Percentiles rank a stretch among this genome's conserved stretches.
phyloP scores from a whole-genome alignment of 352 stramenopile species.

The Pythium oligandrum region DNA sequence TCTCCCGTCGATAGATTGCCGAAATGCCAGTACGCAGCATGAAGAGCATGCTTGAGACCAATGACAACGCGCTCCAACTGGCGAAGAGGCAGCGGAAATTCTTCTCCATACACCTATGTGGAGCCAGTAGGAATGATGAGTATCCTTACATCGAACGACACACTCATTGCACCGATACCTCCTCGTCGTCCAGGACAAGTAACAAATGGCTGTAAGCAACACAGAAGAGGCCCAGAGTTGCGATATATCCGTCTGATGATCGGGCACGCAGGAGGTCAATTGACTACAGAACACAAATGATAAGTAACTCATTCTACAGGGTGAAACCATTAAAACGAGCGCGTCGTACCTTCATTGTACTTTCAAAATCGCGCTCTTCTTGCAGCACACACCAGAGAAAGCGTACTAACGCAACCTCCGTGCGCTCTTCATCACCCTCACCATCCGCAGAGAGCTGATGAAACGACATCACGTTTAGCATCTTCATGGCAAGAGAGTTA shows the following conservation, averaged over 20 bases:
- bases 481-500: constrained; percentile 33
- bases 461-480: constrained; percentile 62
- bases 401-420: constrained; percentile 37
- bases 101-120: constrained; percentile 71
- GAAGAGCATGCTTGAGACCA: constrained; percentile 50
- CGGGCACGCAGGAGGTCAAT: constrained; percentile 36
- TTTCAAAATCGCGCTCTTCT: constrained; percentile 48
- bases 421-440: neutral
- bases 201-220: constrained; percentile 62
- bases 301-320: constrained; percentile 10
- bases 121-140: too few species aligned
- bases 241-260: constrained; percentile 38
- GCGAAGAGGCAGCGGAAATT: constrained; percentile 59
- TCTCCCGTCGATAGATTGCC: constrained; percentile 30
- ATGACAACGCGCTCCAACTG: constrained; percentile 60
- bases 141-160: too few species aligned
- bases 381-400: constrained; percentile 62
- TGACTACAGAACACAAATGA: constrained; percentile 18
- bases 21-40: constrained; percentile 51
- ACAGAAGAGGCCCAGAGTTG: constrained; percentile 49
- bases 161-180: too few species aligned
- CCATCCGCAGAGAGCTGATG: constrained; percentile 26
- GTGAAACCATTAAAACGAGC: neutral
- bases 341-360: constrained; percentile 44
- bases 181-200: constrained; percentile 61